Conservation (phyloP, 1,139 yeast species). For the Pichia sp. region DNA sequence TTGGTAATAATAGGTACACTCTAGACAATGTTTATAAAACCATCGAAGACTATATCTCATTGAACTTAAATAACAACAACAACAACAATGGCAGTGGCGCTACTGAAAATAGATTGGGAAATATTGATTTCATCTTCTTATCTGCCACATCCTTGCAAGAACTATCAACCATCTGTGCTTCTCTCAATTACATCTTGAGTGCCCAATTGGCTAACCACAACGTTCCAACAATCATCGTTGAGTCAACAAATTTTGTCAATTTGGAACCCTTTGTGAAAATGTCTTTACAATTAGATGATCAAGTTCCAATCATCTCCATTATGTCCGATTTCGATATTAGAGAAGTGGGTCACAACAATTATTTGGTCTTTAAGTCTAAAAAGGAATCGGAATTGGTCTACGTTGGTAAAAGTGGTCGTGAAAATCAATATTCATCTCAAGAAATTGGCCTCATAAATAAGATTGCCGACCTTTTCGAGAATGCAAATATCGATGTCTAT, state of each 20-base stretch:
- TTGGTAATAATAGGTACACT: conserved; percentile 26
- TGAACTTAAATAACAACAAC: neutral
- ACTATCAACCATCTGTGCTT: conserved; percentile 33
- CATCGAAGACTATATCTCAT: conserved; percentile 5
- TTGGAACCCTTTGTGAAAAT: conserved; percentile 57
- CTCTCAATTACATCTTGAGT: conserved; percentile 30
- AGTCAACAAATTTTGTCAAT: conserved; percentile 64
- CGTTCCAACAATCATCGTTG: conserved; percentile 48
- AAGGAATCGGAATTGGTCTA: conserved; percentile 29
- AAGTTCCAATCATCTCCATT: conserved; percentile 44
- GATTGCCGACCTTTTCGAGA: conserved; percentile 28
- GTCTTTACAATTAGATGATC: conserved; percentile 29
- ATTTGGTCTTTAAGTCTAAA: conserved; percentile 27
- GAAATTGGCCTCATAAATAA: conserved; percentile 27
- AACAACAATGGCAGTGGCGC: neutral
- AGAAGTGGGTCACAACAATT: conserved; percentile 26
- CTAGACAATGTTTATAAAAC: conserved; percentile 14
- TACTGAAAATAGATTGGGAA: neutral
- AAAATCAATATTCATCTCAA: conserved; percentile 20
- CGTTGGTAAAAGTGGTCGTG: conserved; percentile 28
- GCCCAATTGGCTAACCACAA: conserved; percentile 20
- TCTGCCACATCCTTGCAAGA: conserved; percentile 43
- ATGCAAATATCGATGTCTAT: conserved; percentile 35
- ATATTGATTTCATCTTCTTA: conserved; percentile 31
- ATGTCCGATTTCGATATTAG: conserved; percentile 62